Conservation (phyloP, 306 rosid genomes). For the Cucurbita argyrosperma region DNA sequence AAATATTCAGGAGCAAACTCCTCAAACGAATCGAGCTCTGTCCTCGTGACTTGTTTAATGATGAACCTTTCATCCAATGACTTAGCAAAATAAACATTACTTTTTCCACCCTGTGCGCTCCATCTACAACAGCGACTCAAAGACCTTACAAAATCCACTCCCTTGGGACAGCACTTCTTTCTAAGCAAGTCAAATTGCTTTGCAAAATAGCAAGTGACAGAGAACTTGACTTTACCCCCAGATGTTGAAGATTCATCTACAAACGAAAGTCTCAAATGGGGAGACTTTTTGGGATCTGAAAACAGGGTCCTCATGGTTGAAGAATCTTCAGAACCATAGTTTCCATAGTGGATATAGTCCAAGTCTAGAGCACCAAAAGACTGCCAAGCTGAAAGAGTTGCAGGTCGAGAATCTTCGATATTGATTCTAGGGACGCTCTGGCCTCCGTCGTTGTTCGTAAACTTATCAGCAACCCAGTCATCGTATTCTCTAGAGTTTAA, state of each 20-base stretch:
- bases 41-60: conserved; percentile 80
- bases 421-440: conserved; percentile 28
- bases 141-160: conserved; percentile 72
- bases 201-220: conserved; percentile 87
- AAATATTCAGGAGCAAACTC: conserved; percentile 84
- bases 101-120: conserved; percentile 99
- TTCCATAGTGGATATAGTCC: conserved; percentile 57
- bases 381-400: conserved; percentile 64
- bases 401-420: conserved; percentile 41
- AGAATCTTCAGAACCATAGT: conserved; percentile 69
- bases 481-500: conserved; percentile 66
- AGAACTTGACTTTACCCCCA: conserved; percentile 69
- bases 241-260: conserved; percentile 49
- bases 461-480: conserved; percentile 59
- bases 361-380: conserved; percentile 52
- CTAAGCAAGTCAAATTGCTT: conserved; percentile 77
- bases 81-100: conserved; percentile 94
- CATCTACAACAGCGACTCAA: conserved; percentile 81
- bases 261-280: conserved; percentile 63
- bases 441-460: conserved; percentile 30
- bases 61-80: conserved; percentile 89
- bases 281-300: conserved; percentile 53
- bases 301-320: conserved; percentile 48
- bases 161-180: conserved; percentile 72
- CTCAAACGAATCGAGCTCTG: conserved; percentile 83